Base-by-base conservation (phyloP, 2,329 filamentous ascomycete genomes). In the Gaeumannomyces sp. region DNA sequence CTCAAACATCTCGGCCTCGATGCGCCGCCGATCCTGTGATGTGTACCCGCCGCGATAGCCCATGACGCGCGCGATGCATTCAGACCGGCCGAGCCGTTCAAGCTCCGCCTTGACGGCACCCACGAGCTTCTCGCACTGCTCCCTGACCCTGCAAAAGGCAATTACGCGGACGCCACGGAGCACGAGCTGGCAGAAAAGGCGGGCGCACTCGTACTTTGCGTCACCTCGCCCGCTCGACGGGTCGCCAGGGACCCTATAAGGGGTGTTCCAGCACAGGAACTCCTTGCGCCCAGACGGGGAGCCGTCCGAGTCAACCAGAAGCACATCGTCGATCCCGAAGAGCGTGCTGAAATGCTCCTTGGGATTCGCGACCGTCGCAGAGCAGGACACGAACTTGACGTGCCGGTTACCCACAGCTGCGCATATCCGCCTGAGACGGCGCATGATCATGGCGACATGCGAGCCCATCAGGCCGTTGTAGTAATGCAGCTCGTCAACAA, bases 181-280 rank as follows among this genome's bases (percentile, higher is more conserved):
- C 25, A 99, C 88, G 2, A 99, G 81, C 72, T 96, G 91, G 71
- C 92, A 96, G 72, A 99, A 97, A 0, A 99, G 78, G 59, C 91
- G 88, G 1, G 95, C 92, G n/a, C 92, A 90, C 76, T 99, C 94
- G 5, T 86, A 84, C 74, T 96, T 87, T 4, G 89, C 88, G 73
- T 92, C 92, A 19, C 91, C 92, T 65, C 95, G 86, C 1, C 95
- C 94, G 70, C 92, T 96, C 0, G 90, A 87, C 11, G 93, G 91
- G 75, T 98, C 94, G 1, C 83, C 85, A 0, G 94, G 92, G 70
- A 97, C 94, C 74, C 93, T 96, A 76, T 87, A 97, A 0, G 95
- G 95, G 0, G 94, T 97, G 71, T 99, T 98, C 95, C 95, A 99
- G 75, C 93, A 98, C 8, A 99, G 73, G 65, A 98, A 98, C 72